Percentiles rank a stretch among this genome's conserved stretches.
phyloP scores from a whole-genome alignment of 2,329 filamentous ascomycete species.

The Monilinia fructicola region DNA sequence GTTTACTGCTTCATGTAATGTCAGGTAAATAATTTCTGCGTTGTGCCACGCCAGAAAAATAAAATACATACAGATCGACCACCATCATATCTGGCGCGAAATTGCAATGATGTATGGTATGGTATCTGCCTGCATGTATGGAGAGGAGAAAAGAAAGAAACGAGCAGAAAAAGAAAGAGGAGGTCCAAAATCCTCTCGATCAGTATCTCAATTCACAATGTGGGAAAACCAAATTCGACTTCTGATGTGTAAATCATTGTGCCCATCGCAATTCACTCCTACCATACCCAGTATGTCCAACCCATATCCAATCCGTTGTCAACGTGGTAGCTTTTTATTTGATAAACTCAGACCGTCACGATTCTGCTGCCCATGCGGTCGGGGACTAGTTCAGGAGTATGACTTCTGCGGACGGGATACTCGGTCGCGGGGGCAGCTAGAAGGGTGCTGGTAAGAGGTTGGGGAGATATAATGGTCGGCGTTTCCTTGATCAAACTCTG shows the following conservation, averaged over 20 bases:
- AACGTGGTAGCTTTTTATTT: too few relatives aligned
- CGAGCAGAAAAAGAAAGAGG: too few relatives aligned
- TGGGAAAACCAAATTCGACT: not conserved
- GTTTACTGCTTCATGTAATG: not conserved
- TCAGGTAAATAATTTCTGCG: not conserved
- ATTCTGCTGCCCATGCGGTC: slow-evolving; percentile 44
- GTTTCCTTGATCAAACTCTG: slow-evolving; percentile 28
- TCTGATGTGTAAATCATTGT: not conserved
- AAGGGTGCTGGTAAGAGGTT: slow-evolving; percentile 56
- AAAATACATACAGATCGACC: not conserved
- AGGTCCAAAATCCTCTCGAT: too few relatives aligned
- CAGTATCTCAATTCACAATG: not conserved
- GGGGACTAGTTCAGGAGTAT: slow-evolving; percentile 60
- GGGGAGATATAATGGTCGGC: slow-evolving; percentile 52
- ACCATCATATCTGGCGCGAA: not conserved
- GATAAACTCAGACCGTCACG: not conserved
- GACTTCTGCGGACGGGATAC: slow-evolving; percentile 52
- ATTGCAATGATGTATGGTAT: not conserved
- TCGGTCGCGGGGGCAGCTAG: slow-evolving; percentile 56
- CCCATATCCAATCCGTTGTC: not conserved
- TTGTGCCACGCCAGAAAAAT: too few relatives aligned
- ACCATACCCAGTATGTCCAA: not conserved
- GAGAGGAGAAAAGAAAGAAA: not conserved
- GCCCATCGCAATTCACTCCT: not conserved
- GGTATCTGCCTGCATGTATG: not conserved